A percentile compares a stretch with the other conserved stretches of the same genome.
Evolutionary conservation across 768 basidiomycete species (phyloP).

Genomic region (Lactarius sanguifluus): DNA sequence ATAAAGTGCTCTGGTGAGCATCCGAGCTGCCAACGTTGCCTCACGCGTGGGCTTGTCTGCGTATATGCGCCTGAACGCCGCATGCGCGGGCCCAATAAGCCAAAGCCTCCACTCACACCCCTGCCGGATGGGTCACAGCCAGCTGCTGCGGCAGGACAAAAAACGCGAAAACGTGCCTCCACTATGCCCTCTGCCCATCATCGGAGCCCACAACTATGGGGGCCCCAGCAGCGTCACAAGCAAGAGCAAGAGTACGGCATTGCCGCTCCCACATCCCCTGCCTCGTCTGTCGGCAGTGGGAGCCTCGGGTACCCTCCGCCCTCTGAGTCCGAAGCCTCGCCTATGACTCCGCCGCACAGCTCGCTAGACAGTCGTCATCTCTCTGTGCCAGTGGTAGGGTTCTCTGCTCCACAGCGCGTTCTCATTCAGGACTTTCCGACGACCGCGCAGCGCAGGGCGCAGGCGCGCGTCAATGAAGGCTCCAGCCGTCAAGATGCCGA

Average conservation of each 20-base stretch:
- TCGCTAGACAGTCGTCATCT: conserved; percentile 12
- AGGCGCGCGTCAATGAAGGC: not conserved
- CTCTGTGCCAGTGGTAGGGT: not conserved
- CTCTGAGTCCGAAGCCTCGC: conserved; percentile 25
- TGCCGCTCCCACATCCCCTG: conserved; percentile 10
- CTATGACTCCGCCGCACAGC: conserved; percentile 26
- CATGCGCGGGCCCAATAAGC: conserved; percentile 61
- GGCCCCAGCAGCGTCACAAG: not conserved
- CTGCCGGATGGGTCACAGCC: conserved; percentile 3
- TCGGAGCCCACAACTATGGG: conserved; percentile 1
- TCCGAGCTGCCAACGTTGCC: conserved; percentile 66
- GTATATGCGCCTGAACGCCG: conserved; percentile 68
- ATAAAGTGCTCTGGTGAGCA: conserved; percentile 69
- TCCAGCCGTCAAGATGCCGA: not conserved
- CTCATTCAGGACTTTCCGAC: conserved; percentile 8
- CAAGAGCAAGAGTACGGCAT: conserved; percentile 6
- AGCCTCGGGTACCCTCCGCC: conserved; percentile 2
- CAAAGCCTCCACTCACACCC: conserved; percentile 36
- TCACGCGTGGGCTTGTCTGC: conserved; percentile 55
- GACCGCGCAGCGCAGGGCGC: not conserved
- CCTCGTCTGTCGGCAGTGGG: conserved; percentile 22
- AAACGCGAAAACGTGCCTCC: conserved; percentile 19
- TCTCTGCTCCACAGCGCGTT: not conserved
- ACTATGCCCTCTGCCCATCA: conserved; percentile 24
- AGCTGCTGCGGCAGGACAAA: conserved; percentile 2